Evolutionary conservation across 2,329 filamentous ascomycete species (phyloP).

Genomic region (Stagonosporopsis rhizophila): DNA sequence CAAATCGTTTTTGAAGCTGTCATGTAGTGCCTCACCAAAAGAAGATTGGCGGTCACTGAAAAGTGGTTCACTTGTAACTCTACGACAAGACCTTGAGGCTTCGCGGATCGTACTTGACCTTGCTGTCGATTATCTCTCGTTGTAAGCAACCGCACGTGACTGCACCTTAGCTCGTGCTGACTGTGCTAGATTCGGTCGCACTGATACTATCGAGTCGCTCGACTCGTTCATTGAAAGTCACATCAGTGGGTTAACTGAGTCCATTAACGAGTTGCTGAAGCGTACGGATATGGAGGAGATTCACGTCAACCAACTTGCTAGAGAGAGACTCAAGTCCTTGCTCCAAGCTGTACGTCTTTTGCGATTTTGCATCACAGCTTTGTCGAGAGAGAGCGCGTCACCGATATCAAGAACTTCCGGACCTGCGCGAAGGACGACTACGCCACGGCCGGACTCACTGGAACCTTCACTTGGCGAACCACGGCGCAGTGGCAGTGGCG

Average conservation of each 20-base stretch:
- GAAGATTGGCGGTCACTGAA: slow-evolving; percentile 33
- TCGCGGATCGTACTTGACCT: slow-evolving; percentile 40
- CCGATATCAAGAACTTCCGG: slow-evolving; percentile 7
- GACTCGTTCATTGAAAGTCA: slow-evolving; percentile 29
- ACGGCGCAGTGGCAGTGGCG: slow-evolving; percentile 25
- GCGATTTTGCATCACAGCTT: slow-evolving; percentile 34
- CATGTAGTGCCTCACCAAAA: slow-evolving; percentile 30
- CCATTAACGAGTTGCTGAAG: slow-evolving; percentile 32
- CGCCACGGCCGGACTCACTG: slow-evolving; percentile 32
- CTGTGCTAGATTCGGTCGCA: slow-evolving; percentile 25
- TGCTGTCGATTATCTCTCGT: slow-evolving; percentile 37
- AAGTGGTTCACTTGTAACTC: slow-evolving; percentile 22
- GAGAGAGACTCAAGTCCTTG: slow-evolving; percentile 33
- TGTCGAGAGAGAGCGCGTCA: slow-evolving; percentile 22
- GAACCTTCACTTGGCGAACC: slow-evolving; percentile 31
- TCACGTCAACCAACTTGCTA: slow-evolving; percentile 32
- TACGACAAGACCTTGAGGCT: slow-evolving; percentile 37
- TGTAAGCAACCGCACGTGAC: slow-evolving; percentile 30
- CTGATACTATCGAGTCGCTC: slow-evolving; percentile 29
- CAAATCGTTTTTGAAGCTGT: slow-evolving; percentile 39
- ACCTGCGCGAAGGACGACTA: slow-evolving; percentile 24
- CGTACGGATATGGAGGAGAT: slow-evolving; percentile 37
- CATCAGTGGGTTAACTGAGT: slow-evolving; percentile 25
- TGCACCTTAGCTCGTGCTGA: not conserved
- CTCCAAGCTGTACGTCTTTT: slow-evolving; percentile 34